Conservation (phyloP, 2,329 filamentous ascomycete genomes). For the Geoglossum cookeanum region DNA sequence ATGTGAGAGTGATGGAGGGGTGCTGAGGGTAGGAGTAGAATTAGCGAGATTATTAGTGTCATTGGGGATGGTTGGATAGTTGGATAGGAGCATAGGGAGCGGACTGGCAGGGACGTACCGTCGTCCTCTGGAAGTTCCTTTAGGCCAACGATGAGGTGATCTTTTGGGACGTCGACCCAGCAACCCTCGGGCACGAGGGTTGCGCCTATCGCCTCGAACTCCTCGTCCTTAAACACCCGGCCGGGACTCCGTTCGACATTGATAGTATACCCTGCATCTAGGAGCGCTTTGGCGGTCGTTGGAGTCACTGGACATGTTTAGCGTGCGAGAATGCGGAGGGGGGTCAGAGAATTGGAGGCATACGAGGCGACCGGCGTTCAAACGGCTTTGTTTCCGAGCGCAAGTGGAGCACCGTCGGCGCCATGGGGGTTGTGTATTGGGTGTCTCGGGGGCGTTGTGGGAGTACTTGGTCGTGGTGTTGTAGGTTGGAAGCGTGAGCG, state of each 20-base stretch:
- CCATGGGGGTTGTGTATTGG: background rate
- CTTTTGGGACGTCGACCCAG: constrained; percentile 20
- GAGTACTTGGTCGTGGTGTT: no score
- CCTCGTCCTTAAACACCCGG: constrained; percentile 20
- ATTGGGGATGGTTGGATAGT: background rate
- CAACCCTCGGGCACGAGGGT: constrained; percentile 21
- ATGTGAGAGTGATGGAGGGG: constrained; percentile 12
- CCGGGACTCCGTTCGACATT: constrained; percentile 22
- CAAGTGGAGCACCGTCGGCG: background rate
- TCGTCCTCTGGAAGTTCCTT: constrained; percentile 12
- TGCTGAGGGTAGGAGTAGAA: constrained; percentile 6
- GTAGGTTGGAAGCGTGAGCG: no score
- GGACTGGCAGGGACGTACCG: constrained; percentile 5
- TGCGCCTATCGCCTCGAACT: constrained; percentile 23
- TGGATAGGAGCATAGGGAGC: no score
- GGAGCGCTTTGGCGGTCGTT: constrained; percentile 21
- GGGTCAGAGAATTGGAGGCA: background rate
- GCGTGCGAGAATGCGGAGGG: background rate
- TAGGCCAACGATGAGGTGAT: constrained; percentile 11
- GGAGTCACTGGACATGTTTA: constrained; percentile 11
- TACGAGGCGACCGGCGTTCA: background rate
- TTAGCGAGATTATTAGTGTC: background rate
- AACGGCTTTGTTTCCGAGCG: background rate
- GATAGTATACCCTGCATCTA: constrained; percentile 22
- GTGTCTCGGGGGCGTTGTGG: no score